Conservation (phyloP, 106 monocot species). For the Phalaenopsis aphrodite region DNA sequence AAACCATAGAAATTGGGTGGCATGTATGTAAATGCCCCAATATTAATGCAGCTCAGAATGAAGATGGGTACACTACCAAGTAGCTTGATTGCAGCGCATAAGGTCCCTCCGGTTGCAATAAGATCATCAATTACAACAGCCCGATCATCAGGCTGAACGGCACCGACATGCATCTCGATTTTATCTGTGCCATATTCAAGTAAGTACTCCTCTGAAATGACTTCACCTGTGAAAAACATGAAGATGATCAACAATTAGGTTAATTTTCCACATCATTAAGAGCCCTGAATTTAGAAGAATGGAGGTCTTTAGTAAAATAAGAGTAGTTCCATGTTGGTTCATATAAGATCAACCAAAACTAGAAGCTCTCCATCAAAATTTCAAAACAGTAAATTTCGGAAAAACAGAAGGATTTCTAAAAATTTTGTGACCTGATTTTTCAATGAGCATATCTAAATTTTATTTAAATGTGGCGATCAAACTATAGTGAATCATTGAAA, state of each 20-base stretch:
- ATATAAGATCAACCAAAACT: not conserved
- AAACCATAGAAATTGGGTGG: too few relatives aligned
- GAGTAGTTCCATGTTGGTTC: not conserved
- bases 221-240: slow-evolving; percentile 15
- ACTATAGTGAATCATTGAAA: not conserved
- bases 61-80: slow-evolving; percentile 10
- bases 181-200: slow-evolving; percentile 28
- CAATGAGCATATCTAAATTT: not conserved
- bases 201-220: slow-evolving; percentile 29
- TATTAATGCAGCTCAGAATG: too few relatives aligned
- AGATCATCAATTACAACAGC: slow-evolving; percentile 26
- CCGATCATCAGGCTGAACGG: slow-evolving; percentile 22
- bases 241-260: not conserved
- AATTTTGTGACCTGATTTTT: not conserved
- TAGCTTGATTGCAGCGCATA: slow-evolving; percentile 24
- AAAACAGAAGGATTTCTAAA: not conserved
- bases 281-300: not conserved
- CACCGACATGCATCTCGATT: slow-evolving; percentile 34
- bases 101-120: slow-evolving; percentile 33
- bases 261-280: not conserved
- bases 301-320: not conserved
- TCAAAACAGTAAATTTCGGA: not conserved
- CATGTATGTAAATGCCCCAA: too few relatives aligned
- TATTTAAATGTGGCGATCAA: not conserved
- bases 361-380: not conserved